Evolutionary conservation across 1,284 basidiomycete species (phyloP).

Genomic region (Cutaneotrichosporon sp.): DNA sequence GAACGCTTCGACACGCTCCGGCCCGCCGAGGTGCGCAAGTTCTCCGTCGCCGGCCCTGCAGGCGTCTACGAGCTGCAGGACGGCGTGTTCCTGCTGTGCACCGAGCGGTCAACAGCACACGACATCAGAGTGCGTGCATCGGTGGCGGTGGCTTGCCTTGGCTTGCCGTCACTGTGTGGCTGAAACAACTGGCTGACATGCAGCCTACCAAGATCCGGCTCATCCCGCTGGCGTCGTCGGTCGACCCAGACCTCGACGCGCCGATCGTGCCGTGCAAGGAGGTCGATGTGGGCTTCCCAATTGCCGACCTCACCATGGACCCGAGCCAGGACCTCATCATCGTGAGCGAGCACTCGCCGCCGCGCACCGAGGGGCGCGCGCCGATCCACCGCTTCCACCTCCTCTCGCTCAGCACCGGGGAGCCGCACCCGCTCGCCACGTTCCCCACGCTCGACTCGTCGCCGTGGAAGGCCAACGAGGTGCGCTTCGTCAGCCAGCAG

Average conservation of each 20-base stretch:
- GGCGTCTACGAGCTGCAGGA: constrained; percentile 54
- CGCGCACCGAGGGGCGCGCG: background rate
- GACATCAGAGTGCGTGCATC: background rate
- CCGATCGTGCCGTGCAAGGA: constrained; percentile 31
- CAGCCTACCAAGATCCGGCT: constrained; percentile 44
- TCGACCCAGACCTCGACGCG: constrained; percentile 39
- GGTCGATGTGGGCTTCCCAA: constrained; percentile 34
- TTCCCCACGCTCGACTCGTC: constrained; percentile 43
- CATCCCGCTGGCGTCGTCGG: constrained; percentile 44
- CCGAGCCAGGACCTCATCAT: constrained; percentile 53
- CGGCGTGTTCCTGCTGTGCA: constrained; percentile 51
- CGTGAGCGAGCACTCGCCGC: constrained; percentile 35
- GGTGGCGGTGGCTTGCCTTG: background rate
- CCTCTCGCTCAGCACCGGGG: constrained; percentile 43
- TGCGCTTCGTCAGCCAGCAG: constrained; percentile 37
- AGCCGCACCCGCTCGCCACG: constrained; percentile 47
- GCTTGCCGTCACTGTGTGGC: background rate
- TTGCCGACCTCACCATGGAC: constrained; percentile 54
- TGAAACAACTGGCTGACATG: background rate
- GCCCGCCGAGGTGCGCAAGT: constrained; percentile 22
- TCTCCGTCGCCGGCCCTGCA: constrained; percentile 39
- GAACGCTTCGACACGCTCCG: constrained; percentile 38
- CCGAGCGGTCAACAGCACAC: constrained; percentile 12
- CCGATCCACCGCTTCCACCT: constrained; percentile 49
- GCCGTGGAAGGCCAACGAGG: constrained; percentile 24